Percentiles rank a stretch among this genome's conserved stretches.
Evolutionary conservation across 768 basidiomycete genomes (phyloP).

Genomic region (Tulasnella sp.): DNA sequence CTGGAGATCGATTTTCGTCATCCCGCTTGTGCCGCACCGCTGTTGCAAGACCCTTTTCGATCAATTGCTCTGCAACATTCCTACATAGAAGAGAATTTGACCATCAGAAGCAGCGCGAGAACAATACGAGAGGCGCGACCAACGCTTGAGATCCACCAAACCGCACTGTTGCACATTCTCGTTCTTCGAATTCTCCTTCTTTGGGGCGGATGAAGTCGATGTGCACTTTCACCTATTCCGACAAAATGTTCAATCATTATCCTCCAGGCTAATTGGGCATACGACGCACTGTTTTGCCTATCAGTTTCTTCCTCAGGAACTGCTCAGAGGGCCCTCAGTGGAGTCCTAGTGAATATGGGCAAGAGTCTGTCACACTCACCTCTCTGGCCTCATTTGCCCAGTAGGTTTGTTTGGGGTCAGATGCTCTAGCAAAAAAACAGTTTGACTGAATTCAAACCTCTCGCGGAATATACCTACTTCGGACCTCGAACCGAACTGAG

Average conservation of each 20-base stretch:
- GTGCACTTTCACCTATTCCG: slow-evolving; percentile 29
- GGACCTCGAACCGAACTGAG: slow-evolving; percentile 81
- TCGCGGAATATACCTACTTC: slow-evolving; percentile 37
- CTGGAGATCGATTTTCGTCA: slow-evolving; percentile 90
- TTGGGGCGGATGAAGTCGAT: slow-evolving; percentile 84
- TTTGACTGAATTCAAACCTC: neutral
- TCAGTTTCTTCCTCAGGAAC: slow-evolving; percentile 80
- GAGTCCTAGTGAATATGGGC: slow-evolving; percentile 14
- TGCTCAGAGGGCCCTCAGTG: slow-evolving; percentile 16
- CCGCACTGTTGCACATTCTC: slow-evolving; percentile 81
- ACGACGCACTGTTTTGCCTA: slow-evolving; percentile 74
- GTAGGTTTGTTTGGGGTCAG: slow-evolving; percentile 73
- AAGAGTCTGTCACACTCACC: slow-evolving; percentile 15
- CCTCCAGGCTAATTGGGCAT: neutral
- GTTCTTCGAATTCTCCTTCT: slow-evolving; percentile 88
- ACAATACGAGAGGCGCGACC: no score
- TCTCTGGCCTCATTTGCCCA: slow-evolving; percentile 90
- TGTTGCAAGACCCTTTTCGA: slow-evolving; percentile 85
- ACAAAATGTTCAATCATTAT: neutral
- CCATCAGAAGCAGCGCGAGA: neutral
- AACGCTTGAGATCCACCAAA: slow-evolving; percentile 72
- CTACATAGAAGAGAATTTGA: slow-evolving; percentile 30
- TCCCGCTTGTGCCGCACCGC: slow-evolving; percentile 87
- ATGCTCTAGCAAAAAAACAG: slow-evolving; percentile 37
- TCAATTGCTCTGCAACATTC: slow-evolving; percentile 82